These are phyloP conservation scores for Boeremia exigua DNA, from an alignment of 2,329 filamentous ascomycete species.

Conservation along the genomic window DNA sequence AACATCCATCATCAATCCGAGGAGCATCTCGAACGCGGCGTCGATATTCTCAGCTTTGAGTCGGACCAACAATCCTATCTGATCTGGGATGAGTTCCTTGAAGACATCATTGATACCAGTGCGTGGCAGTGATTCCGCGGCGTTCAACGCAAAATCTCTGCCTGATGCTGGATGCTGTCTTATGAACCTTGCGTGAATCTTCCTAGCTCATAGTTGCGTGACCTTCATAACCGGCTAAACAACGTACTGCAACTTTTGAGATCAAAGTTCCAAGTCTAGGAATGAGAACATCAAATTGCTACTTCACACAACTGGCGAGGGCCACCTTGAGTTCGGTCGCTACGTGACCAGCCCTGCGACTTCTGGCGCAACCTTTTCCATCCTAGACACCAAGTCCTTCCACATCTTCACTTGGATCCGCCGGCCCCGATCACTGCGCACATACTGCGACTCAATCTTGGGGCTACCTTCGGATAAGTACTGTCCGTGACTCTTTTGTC, in stretches of 20 bases:
- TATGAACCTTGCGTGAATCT: too few species aligned
- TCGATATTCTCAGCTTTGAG: background rate
- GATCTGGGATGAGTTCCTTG: conserved; percentile 8
- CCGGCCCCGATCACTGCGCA: conserved; percentile 8
- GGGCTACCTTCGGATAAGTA: conserved; percentile 13
- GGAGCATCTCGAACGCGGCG: too few species aligned
- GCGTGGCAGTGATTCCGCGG: background rate
- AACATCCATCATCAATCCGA: too few species aligned
- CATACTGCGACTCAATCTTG: conserved; percentile 10
- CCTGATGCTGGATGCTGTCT: too few species aligned
- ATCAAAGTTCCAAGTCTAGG: too few species aligned
- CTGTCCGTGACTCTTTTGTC: conserved; percentile 11
- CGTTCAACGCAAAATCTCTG: too few species aligned
- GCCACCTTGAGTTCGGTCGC: too few species aligned
- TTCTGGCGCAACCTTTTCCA: background rate
- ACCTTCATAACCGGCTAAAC: too few species aligned
- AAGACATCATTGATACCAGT: background rate
- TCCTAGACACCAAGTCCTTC: conserved; percentile 8
- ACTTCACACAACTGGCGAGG: too few species aligned
- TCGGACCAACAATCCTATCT: background rate
- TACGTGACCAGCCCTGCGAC: background rate
- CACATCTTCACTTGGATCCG: conserved; percentile 11
- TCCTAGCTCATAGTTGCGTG: too few species aligned
- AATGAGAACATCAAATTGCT: too few species aligned
- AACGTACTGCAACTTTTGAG: too few species aligned